Evolutionary conservation across 2,329 filamentous ascomycete genomes (phyloP).

Genomic region (Coniochaeta prunicola): DNA sequence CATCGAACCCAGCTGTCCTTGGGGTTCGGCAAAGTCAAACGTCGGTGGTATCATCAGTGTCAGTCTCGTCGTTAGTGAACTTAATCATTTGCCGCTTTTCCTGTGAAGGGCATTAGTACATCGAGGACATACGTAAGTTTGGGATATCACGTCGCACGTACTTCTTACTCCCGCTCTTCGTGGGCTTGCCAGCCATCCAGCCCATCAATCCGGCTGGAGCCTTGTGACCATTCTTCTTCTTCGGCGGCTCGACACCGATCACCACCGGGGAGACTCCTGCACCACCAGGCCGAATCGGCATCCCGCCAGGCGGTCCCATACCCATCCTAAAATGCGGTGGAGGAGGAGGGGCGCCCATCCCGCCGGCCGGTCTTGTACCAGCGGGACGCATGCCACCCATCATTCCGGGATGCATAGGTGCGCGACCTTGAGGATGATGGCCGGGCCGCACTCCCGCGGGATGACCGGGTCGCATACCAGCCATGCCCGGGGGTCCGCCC

Average conservation of each 20-base stretch:
- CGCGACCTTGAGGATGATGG: neutral
- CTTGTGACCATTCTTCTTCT: constrained; percentile 19
- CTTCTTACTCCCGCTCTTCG: constrained; percentile 20
- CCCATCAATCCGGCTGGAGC: constrained; percentile 19
- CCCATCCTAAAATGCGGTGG: constrained; percentile 7
- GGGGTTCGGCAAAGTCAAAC: too few species aligned
- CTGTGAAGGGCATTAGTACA: neutral
- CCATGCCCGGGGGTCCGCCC: neutral
- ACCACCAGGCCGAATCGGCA: neutral
- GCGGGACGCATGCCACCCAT: constrained; percentile 3
- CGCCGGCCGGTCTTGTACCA: constrained; percentile 1
- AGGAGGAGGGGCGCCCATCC: neutral
- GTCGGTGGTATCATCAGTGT: too few species aligned
- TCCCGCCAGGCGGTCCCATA: neutral
- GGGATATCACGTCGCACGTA: constrained; percentile 16
- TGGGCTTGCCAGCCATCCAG: constrained; percentile 23
- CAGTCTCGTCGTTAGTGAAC: too few species aligned
- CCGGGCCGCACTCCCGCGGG: constrained; percentile 6
- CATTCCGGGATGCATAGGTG: constrained; percentile 4
- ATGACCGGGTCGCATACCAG: constrained; percentile 6
- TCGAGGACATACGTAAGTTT: too few species aligned
- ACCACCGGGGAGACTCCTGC: constrained; percentile 9
- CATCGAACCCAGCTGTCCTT: too few species aligned
- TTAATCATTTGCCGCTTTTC: neutral
- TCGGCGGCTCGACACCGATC: constrained; percentile 17